Evolutionary conservation across 495 filamentous ascomycete species (phyloP), one percentile per base, ranked within the genome.

Genomic region (Elaphomyces granulatus): DNA sequence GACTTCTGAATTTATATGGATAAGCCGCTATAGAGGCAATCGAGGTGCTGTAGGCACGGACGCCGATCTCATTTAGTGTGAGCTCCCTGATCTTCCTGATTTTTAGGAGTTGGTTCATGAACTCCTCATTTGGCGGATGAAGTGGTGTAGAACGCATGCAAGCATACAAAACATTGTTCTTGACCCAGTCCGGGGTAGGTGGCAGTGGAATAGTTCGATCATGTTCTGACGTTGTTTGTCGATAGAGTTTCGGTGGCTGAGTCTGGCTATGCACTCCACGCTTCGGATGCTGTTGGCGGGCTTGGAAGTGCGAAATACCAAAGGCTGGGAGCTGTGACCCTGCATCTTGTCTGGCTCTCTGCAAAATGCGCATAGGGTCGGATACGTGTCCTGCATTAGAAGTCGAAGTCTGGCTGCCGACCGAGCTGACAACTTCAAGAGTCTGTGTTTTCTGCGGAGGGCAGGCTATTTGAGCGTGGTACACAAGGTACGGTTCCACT

Each of bases 1-100:
- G 49, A 4, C 58, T 58, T 12, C 53, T 61, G 32, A 84, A 45
- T 18, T 52, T 53, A 42, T 80, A 71, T 0, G 90, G 87, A 49
- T 95, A 96, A 8, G 90, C 83, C 10, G 80, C 74, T 1, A 98
- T 48, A 0, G 81, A 58, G 8, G 90, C 85, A 40, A 98, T 94
- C 35, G 77, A 77, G 3, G 79, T 85, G 38, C 81, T 85, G 53
- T 96, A 96, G 0, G 87, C 86, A n/a, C 83, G 72, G 0, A 86
- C 74, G 9, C 85, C 85, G 36, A 92, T 78, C 17, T 81, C 67
- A 45, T 94, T 84, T 2, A 72, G 72, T 0, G 67, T 75, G 7
- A 96, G 63, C 6, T 72, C 64, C 18, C 88, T 72, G 1, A 82
- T 71, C 2, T 72, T 70, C 12, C 76, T 72, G 45, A 98, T 83